Conservation (phyloP, 2,329 filamentous ascomycete genomes). For the Chrysosporium queenslandicum region DNA sequence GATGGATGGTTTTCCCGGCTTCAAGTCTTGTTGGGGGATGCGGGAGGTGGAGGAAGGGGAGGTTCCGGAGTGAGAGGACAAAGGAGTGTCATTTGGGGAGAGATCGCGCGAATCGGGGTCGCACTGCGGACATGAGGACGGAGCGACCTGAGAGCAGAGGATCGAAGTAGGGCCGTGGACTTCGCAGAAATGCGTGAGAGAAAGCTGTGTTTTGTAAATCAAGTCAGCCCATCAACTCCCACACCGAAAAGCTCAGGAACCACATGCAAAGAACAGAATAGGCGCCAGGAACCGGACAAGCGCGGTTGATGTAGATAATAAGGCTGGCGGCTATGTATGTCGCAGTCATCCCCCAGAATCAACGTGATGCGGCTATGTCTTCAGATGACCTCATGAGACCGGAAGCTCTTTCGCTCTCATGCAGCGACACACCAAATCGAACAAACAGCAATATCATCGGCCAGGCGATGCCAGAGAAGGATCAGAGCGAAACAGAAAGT, state of each 20-base stretch:
- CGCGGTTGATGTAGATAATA: neutral
- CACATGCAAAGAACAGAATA: neutral
- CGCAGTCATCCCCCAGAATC: neutral
- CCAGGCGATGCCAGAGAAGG: neutral
- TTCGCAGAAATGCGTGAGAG: slow-evolving; percentile 54
- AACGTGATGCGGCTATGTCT: slow-evolving; percentile 4
- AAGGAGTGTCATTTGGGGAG: slow-evolving; percentile 34
- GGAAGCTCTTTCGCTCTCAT: neutral
- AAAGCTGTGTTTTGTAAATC: slow-evolving; percentile 37
- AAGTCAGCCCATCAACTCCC: neutral
- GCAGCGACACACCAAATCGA: slow-evolving; percentile 2
- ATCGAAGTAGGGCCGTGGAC: slow-evolving; percentile 53
- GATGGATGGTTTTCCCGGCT: slow-evolving; percentile 10
- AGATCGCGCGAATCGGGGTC: slow-evolving; percentile 32
- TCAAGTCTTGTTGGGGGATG: slow-evolving; percentile 17
- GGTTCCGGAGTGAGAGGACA: slow-evolving; percentile 20
- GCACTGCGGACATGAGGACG: slow-evolving; percentile 46
- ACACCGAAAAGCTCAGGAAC: neutral
- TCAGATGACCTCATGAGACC: slow-evolving; percentile 9
- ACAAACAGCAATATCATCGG: slow-evolving; percentile 2
- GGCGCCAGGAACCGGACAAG: neutral
- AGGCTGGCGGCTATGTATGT: neutral
- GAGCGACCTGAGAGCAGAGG: slow-evolving; percentile 51
- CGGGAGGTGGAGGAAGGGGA: slow-evolving; percentile 18
- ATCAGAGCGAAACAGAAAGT: slow-evolving; percentile 6